Conservation (phyloP, 1,139 yeast species). For the Sugiyamaella japonica region DNA sequence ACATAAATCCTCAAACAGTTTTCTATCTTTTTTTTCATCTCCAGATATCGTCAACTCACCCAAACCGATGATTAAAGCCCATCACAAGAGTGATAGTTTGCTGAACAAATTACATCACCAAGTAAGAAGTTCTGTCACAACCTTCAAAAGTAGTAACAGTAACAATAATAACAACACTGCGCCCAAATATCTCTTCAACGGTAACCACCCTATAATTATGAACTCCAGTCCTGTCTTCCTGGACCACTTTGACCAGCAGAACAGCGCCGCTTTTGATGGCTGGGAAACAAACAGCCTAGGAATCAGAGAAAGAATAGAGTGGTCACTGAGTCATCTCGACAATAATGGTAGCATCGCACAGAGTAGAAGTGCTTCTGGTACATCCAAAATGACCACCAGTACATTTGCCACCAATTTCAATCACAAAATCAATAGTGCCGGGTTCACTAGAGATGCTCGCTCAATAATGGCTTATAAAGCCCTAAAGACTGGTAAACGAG, state of each 20-base stretch:
- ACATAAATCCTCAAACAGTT: slow-evolving; percentile 25
- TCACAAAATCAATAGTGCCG: slow-evolving; percentile 26
- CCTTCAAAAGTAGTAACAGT: slow-evolving; percentile 11
- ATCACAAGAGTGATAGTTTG: slow-evolving; percentile 22
- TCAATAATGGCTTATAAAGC: slow-evolving; percentile 13
- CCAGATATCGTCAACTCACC: slow-evolving; percentile 14
- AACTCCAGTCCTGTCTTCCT: slow-evolving; percentile 6
- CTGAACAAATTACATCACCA: slow-evolving; percentile 17
- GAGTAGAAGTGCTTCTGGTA: slow-evolving; percentile 21
- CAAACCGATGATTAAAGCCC: slow-evolving; percentile 24
- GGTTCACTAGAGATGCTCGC: slow-evolving; percentile 25
- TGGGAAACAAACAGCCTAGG: slow-evolving; percentile 27
- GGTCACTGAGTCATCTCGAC: slow-evolving; percentile 21
- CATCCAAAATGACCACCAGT: slow-evolving; percentile 20
- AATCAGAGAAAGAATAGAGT: slow-evolving; percentile 22
- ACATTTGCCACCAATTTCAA: slow-evolving; percentile 15
- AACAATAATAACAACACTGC: slow-evolving; percentile 4
- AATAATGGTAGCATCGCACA: slow-evolving; percentile 14
- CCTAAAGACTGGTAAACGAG: slow-evolving; percentile 2
- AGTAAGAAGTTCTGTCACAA: slow-evolving; percentile 13
- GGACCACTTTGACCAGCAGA: slow-evolving; percentile 3
- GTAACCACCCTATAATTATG: not conserved
- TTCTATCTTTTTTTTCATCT: slow-evolving; percentile 23
- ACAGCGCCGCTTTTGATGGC: slow-evolving; percentile 21
- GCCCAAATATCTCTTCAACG: not conserved